Percentiles rank a stretch among this genome's conserved stretches.
Conservation (phyloP, 345 rosid genomes). For the Abelmoschus esculentus region DNA sequence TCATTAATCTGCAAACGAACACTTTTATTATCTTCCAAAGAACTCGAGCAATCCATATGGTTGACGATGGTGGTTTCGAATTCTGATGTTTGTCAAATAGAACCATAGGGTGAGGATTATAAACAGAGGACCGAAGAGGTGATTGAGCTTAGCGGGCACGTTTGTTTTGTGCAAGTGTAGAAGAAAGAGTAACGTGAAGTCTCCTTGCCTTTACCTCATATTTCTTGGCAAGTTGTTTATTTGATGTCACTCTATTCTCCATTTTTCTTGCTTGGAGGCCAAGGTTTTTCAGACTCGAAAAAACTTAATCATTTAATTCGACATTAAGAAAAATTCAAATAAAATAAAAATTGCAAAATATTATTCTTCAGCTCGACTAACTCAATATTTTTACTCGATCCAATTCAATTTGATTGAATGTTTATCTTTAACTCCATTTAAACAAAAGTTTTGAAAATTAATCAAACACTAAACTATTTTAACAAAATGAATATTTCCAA, state of each 20-base stretch:
- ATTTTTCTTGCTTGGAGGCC: constrained; percentile 11
- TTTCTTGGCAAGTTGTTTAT: constrained; percentile 9
- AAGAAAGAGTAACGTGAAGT: constrained; percentile 37
- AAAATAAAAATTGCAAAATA: no score
- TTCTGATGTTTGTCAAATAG: background rate
- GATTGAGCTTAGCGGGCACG: constrained; percentile 37
- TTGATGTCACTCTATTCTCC: background rate
- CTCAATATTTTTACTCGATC: no score
- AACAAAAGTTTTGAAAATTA: no score
- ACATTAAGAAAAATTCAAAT: no score
- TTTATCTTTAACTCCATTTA: no score
- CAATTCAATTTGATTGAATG: no score
- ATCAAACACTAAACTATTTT: no score
- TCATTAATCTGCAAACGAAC: constrained; percentile 39
- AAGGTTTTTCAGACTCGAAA: background rate
- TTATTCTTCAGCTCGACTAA: no score
- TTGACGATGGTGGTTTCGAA: background rate
- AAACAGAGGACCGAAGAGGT: background rate
- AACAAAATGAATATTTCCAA: no score
- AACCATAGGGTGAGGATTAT: background rate
- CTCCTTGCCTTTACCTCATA: constrained; percentile 17
- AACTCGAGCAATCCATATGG: no score
- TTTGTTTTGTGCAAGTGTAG: constrained; percentile 32
- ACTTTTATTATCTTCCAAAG: constrained; percentile 36
- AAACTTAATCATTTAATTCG: no score